Evolutionary conservation across 495 filamentous ascomycete genomes (phyloP).

Genomic region (Penicillium cosmopolitanum): DNA sequence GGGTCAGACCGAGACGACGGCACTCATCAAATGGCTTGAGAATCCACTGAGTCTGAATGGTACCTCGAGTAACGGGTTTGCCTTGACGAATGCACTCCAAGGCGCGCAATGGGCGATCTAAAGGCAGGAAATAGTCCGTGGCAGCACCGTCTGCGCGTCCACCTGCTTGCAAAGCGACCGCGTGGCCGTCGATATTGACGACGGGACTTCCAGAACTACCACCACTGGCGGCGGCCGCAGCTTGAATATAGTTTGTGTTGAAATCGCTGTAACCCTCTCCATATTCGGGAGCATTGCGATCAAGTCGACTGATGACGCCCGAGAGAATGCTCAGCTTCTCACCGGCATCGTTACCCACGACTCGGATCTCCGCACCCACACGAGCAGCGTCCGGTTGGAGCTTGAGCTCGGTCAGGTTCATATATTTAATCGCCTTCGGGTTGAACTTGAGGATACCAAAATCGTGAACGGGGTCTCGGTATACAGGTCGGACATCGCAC

Average conservation of each 20-base stretch:
- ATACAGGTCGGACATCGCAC: constrained; percentile 96
- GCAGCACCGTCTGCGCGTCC: constrained; percentile 92
- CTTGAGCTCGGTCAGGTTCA: constrained; percentile 78
- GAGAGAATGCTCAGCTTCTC: constrained; percentile 99
- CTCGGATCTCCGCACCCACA: constrained; percentile 91
- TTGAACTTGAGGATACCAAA: constrained; percentile 97
- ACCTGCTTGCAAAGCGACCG: constrained; percentile 92
- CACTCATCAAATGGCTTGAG: constrained; percentile 98
- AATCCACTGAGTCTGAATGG: constrained; percentile 98
- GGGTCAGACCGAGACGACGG: constrained; percentile 80
- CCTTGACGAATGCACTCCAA: constrained; percentile 81
- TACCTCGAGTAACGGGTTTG: constrained; percentile 77
- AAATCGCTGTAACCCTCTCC: constrained; percentile 99
- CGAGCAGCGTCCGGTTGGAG: constrained; percentile 87
- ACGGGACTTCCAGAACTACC: constrained; percentile 97
- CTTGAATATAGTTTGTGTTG: constrained; percentile 99
- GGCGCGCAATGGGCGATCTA: constrained; percentile 86
- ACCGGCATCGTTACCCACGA: constrained; percentile 97
- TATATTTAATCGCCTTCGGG: constrained; percentile 93
- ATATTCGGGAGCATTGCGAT: constrained; percentile 97
- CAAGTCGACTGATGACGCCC: constrained; percentile 93
- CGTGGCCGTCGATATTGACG: constrained; percentile 91
- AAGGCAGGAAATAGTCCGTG: constrained; percentile 95
- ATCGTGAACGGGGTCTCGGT: constrained; percentile 97
- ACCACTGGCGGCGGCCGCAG: constrained; percentile 92